A percentile compares a stretch with the other conserved stretches of the same genome.
These are phyloP conservation scores for Pleurotus pulmonarius DNA, from an alignment of 768 basidiomycete genomes.

Conservation along the genomic window DNA sequence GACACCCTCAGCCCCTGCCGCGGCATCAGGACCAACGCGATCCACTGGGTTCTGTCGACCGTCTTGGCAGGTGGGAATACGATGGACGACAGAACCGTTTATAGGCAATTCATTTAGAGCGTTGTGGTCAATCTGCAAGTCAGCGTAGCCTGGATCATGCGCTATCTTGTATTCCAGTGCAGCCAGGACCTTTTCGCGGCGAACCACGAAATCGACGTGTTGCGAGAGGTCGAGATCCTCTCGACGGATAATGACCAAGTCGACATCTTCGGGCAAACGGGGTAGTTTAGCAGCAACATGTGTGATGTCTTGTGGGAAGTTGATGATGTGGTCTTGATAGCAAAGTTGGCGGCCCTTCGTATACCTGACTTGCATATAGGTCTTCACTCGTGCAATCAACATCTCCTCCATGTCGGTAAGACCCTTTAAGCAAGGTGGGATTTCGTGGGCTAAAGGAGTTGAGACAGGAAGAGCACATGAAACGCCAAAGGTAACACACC, in stretches of 20 bases:
- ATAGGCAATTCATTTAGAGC: not conserved
- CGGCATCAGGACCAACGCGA: no score
- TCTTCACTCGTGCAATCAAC: slow-evolving; percentile 10
- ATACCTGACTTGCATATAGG: slow-evolving; percentile 8
- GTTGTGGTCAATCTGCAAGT: not conserved
- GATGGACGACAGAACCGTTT: no score
- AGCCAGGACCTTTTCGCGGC: not conserved
- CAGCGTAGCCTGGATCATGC: no score
- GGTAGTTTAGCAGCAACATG: slow-evolving; percentile 11
- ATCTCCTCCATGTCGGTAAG: slow-evolving; percentile 16
- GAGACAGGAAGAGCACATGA: not conserved
- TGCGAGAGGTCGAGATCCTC: slow-evolving; percentile 10
- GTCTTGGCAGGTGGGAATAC: no score
- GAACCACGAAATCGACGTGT: slow-evolving; percentile 12
- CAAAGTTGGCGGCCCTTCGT: slow-evolving; percentile 9
- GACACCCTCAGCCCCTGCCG: no score
- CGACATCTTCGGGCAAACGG: slow-evolving; percentile 15
- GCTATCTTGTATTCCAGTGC: not conserved
- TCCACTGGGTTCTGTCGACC: no score
- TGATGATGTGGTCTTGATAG: slow-evolving; percentile 13
- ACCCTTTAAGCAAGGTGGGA: not conserved
- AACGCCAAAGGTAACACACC: no score
- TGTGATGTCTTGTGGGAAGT: slow-evolving; percentile 15
- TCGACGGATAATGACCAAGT: slow-evolving; percentile 14
- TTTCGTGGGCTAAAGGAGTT: not conserved